These are phyloP conservation scores for Lolium perenne DNA, from an alignment of 176 grass and related monocot species.

Conservation along the genomic window DNA sequence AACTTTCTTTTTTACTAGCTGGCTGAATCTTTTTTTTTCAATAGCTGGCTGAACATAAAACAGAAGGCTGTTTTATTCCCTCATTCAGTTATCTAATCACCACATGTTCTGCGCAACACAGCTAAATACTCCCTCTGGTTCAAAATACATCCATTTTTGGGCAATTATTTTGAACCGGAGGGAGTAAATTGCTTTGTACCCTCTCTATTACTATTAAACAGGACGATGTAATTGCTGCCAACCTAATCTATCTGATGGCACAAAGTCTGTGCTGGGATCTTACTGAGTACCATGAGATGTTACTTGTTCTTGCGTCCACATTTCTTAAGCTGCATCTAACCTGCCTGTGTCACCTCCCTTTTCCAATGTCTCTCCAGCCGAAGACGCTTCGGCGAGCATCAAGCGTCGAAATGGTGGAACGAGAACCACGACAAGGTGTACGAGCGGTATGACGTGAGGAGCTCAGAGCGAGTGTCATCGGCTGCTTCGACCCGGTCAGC, in stretches of 20 bases:
- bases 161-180: too few relatives aligned
- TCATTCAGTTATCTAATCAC: neutral
- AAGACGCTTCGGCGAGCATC: conserved; percentile 91
- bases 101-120: neutral
- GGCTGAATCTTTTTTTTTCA: too few relatives aligned
- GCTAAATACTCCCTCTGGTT: neutral
- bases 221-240: neutral
- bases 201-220: neutral
- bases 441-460: conserved; percentile 85
- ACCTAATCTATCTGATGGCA: neutral
- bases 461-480: conserved; percentile 74
- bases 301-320: neutral
- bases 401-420: conserved; percentile 95
- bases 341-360: neutral
- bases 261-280: neutral
- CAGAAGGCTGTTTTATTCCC: neutral
- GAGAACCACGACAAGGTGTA: conserved; percentile 94
- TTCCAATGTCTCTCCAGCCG: conserved; percentile 46
- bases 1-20: too few relatives aligned
- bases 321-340: neutral
- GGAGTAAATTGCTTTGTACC: neutral
- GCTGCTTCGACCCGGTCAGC: conserved; percentile 74
- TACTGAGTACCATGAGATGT: neutral
- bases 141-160: too few relatives aligned
- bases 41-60: neutral